Evolutionary conservation across 164 flowering plant genomes (phyloP), one percentile per base, ranked within the genome.

Genomic region (Vitis rupestris): DNA sequence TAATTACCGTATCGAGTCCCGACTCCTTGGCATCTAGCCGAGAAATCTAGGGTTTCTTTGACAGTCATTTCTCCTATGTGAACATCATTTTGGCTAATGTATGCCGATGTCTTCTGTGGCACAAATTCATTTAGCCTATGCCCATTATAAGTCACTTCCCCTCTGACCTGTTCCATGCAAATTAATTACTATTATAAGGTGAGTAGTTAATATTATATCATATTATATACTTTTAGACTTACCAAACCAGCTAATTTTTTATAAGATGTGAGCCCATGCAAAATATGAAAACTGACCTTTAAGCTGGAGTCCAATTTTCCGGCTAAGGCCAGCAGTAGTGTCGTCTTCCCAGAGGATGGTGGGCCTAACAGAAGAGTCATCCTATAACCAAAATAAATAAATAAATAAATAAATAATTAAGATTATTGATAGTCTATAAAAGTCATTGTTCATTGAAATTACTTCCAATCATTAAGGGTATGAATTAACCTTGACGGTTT

Each of bases 51-150:
- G 27, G 97, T 93, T 81, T 96, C 99, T 80, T 89, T 92, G 0
- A 96, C 99, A 1, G 99, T 96, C 92, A 96, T 85, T 75, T 82
- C 92, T 64, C 94, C 97, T 0, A 88, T 77, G 74, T 96, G 98
- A 68, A 93, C 92, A 76, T 96, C 98, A 70, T 88, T 86, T 73
- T 96, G 99, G 76, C 99, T 93, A 50, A 96, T 92, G 79, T 92
- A 96, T 8, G 97, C 95, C 0, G 97, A 88, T n/a, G 97, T 91
- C 74, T 90, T 93, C 65, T 76, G 86, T 0, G 97, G 95, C 10
- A 87, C 95, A 73, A 96, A 93, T 67, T 93, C 98, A 8, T 89
- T 61, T 0, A 96, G 78, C 67, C 65, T 70, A 59, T 93, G 79
- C 12, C 99, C 99, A 70, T 96, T 93, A 77, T 93, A 93, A 0